Evolutionary conservation across 2,329 filamentous ascomycete species (phyloP), one percentile per base, ranked within the genome.

Genomic region (Botryosphaeria dothidea): DNA sequence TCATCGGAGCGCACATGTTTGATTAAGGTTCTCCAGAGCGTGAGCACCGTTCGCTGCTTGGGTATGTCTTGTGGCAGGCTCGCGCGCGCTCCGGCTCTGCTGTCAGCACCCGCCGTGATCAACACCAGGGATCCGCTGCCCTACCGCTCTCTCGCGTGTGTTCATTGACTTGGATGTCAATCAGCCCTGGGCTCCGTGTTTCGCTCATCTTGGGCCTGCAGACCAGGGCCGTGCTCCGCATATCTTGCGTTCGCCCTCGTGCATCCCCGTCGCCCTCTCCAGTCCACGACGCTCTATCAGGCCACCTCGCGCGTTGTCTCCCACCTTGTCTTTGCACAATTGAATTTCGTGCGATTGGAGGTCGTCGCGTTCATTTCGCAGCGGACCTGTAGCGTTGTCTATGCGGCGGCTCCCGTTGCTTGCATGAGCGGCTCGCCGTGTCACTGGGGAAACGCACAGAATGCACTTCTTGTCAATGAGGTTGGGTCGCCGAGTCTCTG

Each of bases 171-270:
- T 45, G 21, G 31, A 11, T 19, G 13, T 21, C 51, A 19, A 34
- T 38, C 54, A 43, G 56, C 56, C 56, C 41, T 46, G 56, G 51
- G 25, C 56, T 60, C 54, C 25, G 56, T 60, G 56, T 46, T 60
- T 31, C 56, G 21, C 25, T 46, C 38, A 48, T 60, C 56, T 46
- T 41, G 56, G 56, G 25, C 51, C 19, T 56, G 52, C 54, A 58
- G 54, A 19, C 13, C 27, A 29, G 34, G 34, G 52, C 45, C 45
- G 45, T 48, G 45, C 45, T 48, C 45, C 25, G 19, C 19, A 23
- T 31, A 17, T 31, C 38, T 31, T 19, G 25, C 31, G 5, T 6
- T 27, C 36, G 21, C 34, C 36, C 17, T 38, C 9, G 27, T 45
- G 27, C 41, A 23, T 13, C 21, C 27, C 19, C n/a, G 23, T n/a